Percentiles rank a stretch among this genome's conserved stretches.
phyloP scores from a whole-genome alignment of 352 stramenopile species.

The Phytophthora boehmeriae region DNA sequence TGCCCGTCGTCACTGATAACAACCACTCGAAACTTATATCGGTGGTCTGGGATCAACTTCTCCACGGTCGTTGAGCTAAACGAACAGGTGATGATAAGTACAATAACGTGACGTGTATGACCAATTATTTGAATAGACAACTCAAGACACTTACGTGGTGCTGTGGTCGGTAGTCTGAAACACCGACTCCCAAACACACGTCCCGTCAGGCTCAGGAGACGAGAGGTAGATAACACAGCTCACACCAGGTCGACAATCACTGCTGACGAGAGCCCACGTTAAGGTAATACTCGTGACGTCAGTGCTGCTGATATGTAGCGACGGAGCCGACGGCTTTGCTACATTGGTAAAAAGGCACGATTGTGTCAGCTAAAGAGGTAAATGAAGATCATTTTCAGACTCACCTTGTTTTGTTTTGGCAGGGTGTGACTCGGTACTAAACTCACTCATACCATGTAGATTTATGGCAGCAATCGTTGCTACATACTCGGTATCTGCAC shows the following conservation, averaged over 20 bases:
- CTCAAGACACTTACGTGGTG: slow-evolving; percentile 18
- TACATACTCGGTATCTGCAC: slow-evolving; percentile 47
- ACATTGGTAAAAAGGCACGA: neutral
- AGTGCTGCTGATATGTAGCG: slow-evolving; percentile 7
- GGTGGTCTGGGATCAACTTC: slow-evolving; percentile 22
- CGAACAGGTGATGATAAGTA: neutral
- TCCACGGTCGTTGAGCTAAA: slow-evolving; percentile 21
- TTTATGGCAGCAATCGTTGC: slow-evolving; percentile 58
- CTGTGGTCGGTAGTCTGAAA: slow-evolving; percentile 19
- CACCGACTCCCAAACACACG: slow-evolving; percentile 23
- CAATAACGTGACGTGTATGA: neutral
- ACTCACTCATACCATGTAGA: slow-evolving; percentile 61
- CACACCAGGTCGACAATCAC: slow-evolving; percentile 13
- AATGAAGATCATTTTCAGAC: neutral
- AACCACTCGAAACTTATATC: slow-evolving; percentile 27
- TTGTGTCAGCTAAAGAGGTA: neutral
- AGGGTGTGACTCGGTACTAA: slow-evolving; percentile 38
- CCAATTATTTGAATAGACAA: neutral
- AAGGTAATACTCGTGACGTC: slow-evolving; percentile 22
- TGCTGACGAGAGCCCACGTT: slow-evolving; percentile 21
- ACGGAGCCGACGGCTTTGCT: slow-evolving; percentile 26
- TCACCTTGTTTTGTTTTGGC: slow-evolving; percentile 41
- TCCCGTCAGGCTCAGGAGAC: slow-evolving; percentile 25
- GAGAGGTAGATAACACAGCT: slow-evolving; percentile 27
- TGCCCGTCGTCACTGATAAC: slow-evolving; percentile 21